phyloP scores from a whole-genome alignment of 148 eudicot genomes.

The Vaccinium darrowii region DNA sequence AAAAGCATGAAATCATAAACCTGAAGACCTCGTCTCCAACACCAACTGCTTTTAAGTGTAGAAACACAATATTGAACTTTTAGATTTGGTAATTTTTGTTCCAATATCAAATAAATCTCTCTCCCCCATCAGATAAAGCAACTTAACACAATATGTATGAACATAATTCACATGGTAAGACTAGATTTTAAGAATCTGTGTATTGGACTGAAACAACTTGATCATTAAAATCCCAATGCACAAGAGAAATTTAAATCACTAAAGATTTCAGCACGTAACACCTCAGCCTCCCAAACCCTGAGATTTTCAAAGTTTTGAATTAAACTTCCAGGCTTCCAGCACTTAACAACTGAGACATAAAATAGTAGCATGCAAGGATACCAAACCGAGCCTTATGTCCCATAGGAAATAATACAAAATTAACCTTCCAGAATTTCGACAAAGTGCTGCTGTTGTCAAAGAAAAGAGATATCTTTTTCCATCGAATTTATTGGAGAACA shows the following conservation, averaged over 20 bases:
- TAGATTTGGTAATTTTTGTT: conserved; percentile 2
- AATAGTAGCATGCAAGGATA: neutral
- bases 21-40: conserved; percentile 5
- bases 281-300: neutral
- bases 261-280: neutral
- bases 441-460: neutral
- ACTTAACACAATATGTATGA: neutral
- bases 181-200: neutral
- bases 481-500: conserved; percentile 2
- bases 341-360: neutral
- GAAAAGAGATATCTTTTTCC: neutral
- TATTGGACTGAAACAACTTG: neutral
- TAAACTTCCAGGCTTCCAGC: neutral
- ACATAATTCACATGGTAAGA: neutral
- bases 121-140: neutral
- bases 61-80: neutral
- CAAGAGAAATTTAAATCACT: neutral
- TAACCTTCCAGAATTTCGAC: neutral
- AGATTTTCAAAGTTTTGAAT: neutral
- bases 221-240: neutral
- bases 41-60: neutral
- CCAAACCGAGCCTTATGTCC: no score
- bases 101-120: neutral
- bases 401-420: neutral
- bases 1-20: neutral